These are phyloP conservation scores for Rhizopogon rudus DNA, from an alignment of 768 basidiomycete species.

Conservation along the genomic window DNA sequence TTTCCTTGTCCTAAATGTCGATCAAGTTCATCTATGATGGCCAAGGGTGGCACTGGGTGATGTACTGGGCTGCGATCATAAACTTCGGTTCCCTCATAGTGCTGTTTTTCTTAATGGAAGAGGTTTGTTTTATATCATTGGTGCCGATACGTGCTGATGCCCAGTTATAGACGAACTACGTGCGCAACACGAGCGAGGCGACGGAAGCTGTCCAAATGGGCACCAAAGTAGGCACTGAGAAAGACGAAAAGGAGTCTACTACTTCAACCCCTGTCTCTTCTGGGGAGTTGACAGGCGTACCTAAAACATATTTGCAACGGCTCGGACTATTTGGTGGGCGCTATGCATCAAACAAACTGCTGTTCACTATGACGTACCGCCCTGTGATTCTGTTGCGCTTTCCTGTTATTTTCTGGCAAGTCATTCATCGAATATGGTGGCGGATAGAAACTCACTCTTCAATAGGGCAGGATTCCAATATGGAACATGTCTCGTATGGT, in stretches of 20 bases:
- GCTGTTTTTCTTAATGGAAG: slow-evolving; percentile 15
- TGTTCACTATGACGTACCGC: slow-evolving; percentile 15
- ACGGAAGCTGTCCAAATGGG: slow-evolving; percentile 4
- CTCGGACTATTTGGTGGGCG: slow-evolving; percentile 11
- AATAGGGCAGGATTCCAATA: slow-evolving; percentile 18
- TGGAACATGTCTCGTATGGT: slow-evolving; percentile 17
- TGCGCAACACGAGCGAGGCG: slow-evolving; percentile 13
- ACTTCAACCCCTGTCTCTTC: slow-evolving; percentile 1
- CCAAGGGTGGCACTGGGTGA: slow-evolving; percentile 18
- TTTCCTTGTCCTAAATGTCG: not conserved
- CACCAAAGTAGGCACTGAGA: not conserved
- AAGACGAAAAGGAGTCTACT: slow-evolving; percentile 9
- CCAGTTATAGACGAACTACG: slow-evolving; percentile 10
- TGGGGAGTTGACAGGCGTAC: slow-evolving; percentile 7
- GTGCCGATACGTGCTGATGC: not conserved
- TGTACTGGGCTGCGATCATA: slow-evolving; percentile 19
- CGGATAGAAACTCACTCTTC: not conserved
- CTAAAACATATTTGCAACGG: slow-evolving; percentile 10
- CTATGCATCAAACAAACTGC: slow-evolving; percentile 15
- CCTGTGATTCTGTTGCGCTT: slow-evolving; percentile 14
- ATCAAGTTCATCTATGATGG: slow-evolving; percentile 14
- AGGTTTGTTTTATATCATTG: slow-evolving; percentile 5
- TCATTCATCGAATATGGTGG: not conserved
- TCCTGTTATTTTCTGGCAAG: slow-evolving; percentile 16
- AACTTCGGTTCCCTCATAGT: slow-evolving; percentile 12